Percentiles rank a stretch among this genome's conserved stretches.
Conservation (phyloP, 2,329 filamentous ascomycete genomes). For the Penicillium sp. region DNA sequence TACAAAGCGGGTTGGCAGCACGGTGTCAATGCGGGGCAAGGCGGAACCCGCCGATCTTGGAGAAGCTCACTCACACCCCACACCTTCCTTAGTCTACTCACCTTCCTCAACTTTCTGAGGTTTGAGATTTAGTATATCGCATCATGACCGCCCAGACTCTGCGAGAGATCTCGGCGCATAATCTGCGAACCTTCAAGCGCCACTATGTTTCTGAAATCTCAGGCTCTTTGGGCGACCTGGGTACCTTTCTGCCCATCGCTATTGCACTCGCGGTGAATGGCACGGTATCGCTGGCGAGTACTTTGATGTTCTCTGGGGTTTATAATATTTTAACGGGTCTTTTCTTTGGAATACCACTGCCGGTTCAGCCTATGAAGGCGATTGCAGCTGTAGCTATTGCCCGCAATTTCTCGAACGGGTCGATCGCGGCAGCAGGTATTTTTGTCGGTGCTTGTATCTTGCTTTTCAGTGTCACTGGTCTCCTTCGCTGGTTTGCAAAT, state of each 20-base stretch:
- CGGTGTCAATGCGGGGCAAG: slow-evolving; percentile 9
- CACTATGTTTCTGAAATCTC: slow-evolving; percentile 74
- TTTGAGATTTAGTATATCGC: not conserved
- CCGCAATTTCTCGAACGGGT: slow-evolving; percentile 61
- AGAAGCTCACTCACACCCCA: slow-evolving; percentile 1
- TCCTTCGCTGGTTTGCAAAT: slow-evolving; percentile 71
- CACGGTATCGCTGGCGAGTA: slow-evolving; percentile 78
- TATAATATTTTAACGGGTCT: slow-evolving; percentile 82
- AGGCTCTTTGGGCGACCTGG: slow-evolving; percentile 82
- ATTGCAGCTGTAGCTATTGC: slow-evolving; percentile 88
- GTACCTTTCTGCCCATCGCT: slow-evolving; percentile 84
- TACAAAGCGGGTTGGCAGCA: not conserved
- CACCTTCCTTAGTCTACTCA: not conserved
- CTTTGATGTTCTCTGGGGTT: slow-evolving; percentile 81
- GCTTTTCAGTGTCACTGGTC: slow-evolving; percentile 72
- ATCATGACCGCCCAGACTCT: slow-evolving; percentile 28
- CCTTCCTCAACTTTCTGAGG: not conserved
- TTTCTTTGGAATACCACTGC: slow-evolving; percentile 82
- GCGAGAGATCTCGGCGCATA: slow-evolving; percentile 43
- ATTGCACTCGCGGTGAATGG: slow-evolving; percentile 76
- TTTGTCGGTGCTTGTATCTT: slow-evolving; percentile 73
- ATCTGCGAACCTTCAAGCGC: slow-evolving; percentile 54
- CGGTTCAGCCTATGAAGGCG: slow-evolving; percentile 87
- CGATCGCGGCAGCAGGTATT: slow-evolving; percentile 79
- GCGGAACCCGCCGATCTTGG: slow-evolving; percentile 7